Percentiles rank a stretch among this genome's conserved stretches.
Evolutionary conservation across 805 yeast genomes (phyloP).

Genomic region (Kuraishia borneana): DNA sequence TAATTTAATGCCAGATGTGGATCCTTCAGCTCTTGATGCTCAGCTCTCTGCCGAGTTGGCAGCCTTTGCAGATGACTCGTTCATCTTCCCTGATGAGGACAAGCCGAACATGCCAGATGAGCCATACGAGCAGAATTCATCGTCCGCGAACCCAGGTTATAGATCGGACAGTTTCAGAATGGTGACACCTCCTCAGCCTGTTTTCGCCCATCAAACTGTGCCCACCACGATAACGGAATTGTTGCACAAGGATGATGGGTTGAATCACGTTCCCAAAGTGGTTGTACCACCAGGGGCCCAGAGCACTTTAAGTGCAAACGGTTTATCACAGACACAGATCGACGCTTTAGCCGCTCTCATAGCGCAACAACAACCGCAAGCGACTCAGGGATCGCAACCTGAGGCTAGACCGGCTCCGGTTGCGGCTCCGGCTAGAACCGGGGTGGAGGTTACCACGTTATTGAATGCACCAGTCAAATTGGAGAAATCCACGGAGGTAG

Average conservation of each 20-base stretch:
- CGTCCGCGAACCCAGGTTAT: slow-evolving; percentile 4
- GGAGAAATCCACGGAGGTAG: not conserved
- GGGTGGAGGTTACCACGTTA: not conserved
- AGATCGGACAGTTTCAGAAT: not conserved
- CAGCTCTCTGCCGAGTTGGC: slow-evolving; percentile 55
- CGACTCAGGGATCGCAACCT: not conserved
- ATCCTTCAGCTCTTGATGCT: slow-evolving; percentile 32
- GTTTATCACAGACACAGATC: slow-evolving; percentile 57
- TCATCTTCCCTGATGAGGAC: slow-evolving; percentile 75
- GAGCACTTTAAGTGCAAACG: slow-evolving; percentile 49
- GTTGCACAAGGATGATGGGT: not conserved
- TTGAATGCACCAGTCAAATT: not conserved
- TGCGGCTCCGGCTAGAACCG: not conserved
- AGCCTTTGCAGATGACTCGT: slow-evolving; percentile 75
- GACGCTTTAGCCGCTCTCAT: slow-evolving; percentile 63
- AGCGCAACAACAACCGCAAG: slow-evolving; percentile 30
- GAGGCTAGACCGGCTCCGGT: slow-evolving; percentile 5
- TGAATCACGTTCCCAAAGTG: slow-evolving; percentile 35
- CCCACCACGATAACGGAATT: slow-evolving; percentile 2
- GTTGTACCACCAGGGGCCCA: slow-evolving; percentile 69
- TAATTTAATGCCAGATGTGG: slow-evolving; percentile 48
- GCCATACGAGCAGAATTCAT: slow-evolving; percentile 8
- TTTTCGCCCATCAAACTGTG: not conserved
- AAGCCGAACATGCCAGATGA: slow-evolving; percentile 31
- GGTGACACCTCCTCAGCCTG: not conserved